Evolutionary conservation across 2,329 filamentous ascomycete genomes (phyloP).

Genomic region (Colletotrichum chlorophyti): DNA sequence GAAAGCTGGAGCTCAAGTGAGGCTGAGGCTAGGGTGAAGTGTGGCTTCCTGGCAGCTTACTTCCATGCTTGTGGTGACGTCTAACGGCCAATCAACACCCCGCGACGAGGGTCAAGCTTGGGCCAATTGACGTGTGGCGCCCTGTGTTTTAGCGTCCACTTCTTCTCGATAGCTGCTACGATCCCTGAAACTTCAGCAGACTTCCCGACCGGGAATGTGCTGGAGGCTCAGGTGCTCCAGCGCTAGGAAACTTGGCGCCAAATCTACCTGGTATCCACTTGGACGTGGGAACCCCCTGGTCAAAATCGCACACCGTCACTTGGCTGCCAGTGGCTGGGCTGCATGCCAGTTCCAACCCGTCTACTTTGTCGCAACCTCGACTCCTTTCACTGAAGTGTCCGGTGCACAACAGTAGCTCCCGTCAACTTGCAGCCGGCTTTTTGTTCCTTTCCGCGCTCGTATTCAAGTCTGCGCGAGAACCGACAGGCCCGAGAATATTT

Average conservation of each 20-base stretch:
- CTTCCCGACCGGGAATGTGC: background rate
- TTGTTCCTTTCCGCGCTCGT: too few relatives aligned
- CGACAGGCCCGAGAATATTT: background rate
- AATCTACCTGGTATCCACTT: background rate
- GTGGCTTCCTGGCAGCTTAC: slow-evolving; percentile 25
- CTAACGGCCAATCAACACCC: slow-evolving; percentile 7
- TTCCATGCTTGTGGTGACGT: too few relatives aligned
- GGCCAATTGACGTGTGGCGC: slow-evolving; percentile 18
- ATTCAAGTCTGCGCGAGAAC: background rate
- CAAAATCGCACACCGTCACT: slow-evolving; percentile 27
- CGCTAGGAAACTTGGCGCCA: background rate
- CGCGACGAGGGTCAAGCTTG: slow-evolving; percentile 1
- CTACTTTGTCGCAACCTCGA: background rate
- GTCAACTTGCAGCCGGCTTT: slow-evolving; percentile 8
- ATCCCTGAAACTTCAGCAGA: slow-evolving; percentile 27
- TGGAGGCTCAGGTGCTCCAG: too few relatives aligned
- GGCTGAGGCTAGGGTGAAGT: slow-evolving; percentile 22
- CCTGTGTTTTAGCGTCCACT: slow-evolving; percentile 17
- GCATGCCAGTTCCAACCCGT: slow-evolving; percentile 20
- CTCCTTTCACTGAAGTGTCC: slow-evolving; percentile 9
- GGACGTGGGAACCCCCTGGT: slow-evolving; percentile 16
- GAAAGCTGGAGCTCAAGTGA: slow-evolving; percentile 18
- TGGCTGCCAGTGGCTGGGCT: slow-evolving; percentile 14
- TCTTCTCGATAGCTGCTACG: slow-evolving; percentile 18
- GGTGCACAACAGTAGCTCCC: slow-evolving; percentile 9